Evolutionary conservation across 495 filamentous ascomycete genomes (phyloP), one percentile per base, ranked within the genome.

Genomic region (Hypoxylon crocopeplum): DNA sequence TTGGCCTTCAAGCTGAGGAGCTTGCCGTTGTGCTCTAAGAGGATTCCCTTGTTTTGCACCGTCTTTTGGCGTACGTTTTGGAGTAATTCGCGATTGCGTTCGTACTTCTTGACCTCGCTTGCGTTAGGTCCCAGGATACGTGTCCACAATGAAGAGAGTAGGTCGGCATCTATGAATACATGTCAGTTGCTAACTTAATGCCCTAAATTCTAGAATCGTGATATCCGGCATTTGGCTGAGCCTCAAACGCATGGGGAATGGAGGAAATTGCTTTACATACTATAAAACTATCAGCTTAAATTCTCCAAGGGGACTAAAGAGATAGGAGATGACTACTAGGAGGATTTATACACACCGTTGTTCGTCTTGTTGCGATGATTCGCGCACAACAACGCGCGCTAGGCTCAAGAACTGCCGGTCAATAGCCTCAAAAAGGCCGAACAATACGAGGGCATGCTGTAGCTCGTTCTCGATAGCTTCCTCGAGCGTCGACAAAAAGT

Each of bases 401-500:
- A 96, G 79, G 67, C 94, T 96, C 36, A 89, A 78, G 76, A 97
- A 96, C 65, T 95, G 90, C 30, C 84, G 82, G 72, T 97, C 92
- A 60, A 96, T 91, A 46, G 85, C 82, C 57, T 95, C 91, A 72
- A 96, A 97, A 7, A 96, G 84, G 7, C 80, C 79, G 67, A 96
- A 93, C 2, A 97, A 83, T 0, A 84, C 80, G 2, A 88, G 83
- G 19, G 86, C 87, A 69, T 92, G 86, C 15, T 83, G 83, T 5
- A 97, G 77, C 68, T 97, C 92, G 60, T 79, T 89, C 62, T 86
- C 86, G 70, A 97, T 95, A 33, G 86, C 88, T 56, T 96, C 91
- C 73, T 97, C 92, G 2, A 97, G 82, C 0, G 93, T 86, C n/a
- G 82, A 81, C 6, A 97, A 77, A 69, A 96, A 93, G 66, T 95